Evolutionary conservation across 2,329 filamentous ascomycete species (phyloP).

Genomic region (Monosporascus cannonballus): DNA sequence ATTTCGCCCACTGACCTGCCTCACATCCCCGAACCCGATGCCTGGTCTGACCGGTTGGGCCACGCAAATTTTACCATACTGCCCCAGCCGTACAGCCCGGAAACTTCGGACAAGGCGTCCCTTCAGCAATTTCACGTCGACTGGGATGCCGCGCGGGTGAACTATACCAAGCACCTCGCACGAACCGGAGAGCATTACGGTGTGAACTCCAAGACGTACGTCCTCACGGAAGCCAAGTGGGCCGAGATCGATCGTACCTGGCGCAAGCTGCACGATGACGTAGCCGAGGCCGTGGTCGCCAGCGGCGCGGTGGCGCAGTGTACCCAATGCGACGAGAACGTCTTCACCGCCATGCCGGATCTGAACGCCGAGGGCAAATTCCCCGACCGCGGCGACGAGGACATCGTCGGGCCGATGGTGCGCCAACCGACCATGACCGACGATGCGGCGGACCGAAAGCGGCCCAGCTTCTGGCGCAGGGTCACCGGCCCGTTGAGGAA

Average conservation of each 20-base stretch:
- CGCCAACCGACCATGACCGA: constrained; percentile 47
- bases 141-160: constrained; percentile 77
- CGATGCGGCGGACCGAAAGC: constrained; percentile 19
- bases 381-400: constrained; percentile 78
- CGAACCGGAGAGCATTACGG: constrained; percentile 89
- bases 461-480: constrained; percentile 25
- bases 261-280: constrained; percentile 62
- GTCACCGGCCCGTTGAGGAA: constrained; percentile 25
- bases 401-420: constrained; percentile 91
- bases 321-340: constrained; percentile 46
- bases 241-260: constrained; percentile 69
- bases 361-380: constrained; percentile 79
- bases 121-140: constrained; percentile 63
- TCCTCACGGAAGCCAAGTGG: constrained; percentile 85
- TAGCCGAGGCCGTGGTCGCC: constrained; percentile 47
- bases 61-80: constrained; percentile 90
- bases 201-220: constrained; percentile 81
- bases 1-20: constrained; percentile 32
- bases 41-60: constrained; percentile 79
- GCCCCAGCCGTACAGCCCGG: constrained; percentile 72
- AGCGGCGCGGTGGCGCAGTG: constrained; percentile 31
- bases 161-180: constrained; percentile 84
- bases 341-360: constrained; percentile 60
- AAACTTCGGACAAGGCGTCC: constrained; percentile 50
- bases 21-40: constrained; percentile 58